A percentile compares a stretch with the other conserved stretches of the same genome.
These are phyloP conservation scores for Daldinia concentrica DNA, from an alignment of 495 filamentous ascomycete genomes.

Conservation along the genomic window DNA sequence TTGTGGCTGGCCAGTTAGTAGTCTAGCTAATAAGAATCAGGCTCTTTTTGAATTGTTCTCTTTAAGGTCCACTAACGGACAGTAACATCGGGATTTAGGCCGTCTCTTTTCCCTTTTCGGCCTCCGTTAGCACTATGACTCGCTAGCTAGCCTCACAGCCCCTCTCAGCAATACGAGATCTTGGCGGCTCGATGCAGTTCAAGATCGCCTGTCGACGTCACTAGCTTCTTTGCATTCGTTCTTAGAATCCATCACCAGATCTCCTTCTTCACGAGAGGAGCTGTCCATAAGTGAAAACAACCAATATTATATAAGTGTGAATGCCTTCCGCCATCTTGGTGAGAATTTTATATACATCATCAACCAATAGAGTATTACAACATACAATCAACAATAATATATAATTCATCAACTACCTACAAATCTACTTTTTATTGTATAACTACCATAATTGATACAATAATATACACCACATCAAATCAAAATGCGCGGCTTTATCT, in stretches of 20 bases:
- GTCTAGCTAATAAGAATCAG: conserved; percentile 8
- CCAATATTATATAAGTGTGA: conserved; percentile 28
- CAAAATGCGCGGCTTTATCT: conserved; percentile 39
- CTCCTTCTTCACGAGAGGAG: conserved; percentile 28
- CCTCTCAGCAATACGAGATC: conserved; percentile 41
- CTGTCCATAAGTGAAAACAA: conserved; percentile 17
- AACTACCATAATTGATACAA: neutral
- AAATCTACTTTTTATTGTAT: neutral
- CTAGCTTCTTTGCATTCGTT: conserved; percentile 29
- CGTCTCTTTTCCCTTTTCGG: conserved; percentile 27
- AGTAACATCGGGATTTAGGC: conserved; percentile 21
- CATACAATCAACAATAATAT: conserved; percentile 8
- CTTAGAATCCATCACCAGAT: conserved; percentile 36
- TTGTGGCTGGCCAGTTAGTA: neutral
- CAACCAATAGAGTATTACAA: conserved; percentile 14
- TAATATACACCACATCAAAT: conserved; percentile 4
- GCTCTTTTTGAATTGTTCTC: neutral
- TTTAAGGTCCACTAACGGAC: conserved; percentile 4
- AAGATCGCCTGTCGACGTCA: conserved; percentile 41
- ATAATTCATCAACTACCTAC: neutral
- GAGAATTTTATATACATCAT: conserved; percentile 19
- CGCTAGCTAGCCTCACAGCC: conserved; percentile 26
- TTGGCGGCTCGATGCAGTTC: conserved; percentile 30
- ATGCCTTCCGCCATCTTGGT: neutral
- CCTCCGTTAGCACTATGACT: conserved; percentile 16